Evolutionary conservation across 345 rosid species (phyloP).

Genomic region (Sisymbrium irio): DNA sequence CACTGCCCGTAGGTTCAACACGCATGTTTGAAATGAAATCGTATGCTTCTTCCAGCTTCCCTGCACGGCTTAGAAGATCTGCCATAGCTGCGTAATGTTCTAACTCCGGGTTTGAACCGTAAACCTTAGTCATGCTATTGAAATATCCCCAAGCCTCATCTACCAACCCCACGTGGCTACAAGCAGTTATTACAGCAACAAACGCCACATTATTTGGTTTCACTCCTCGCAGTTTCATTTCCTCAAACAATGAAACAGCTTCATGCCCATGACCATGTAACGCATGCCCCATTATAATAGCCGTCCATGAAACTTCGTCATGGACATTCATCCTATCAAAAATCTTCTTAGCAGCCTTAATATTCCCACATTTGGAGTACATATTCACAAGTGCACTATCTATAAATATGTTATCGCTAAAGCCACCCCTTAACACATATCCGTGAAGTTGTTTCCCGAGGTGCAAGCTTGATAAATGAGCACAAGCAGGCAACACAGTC

Average conservation of each 20-base stretch:
- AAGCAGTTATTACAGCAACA: constrained; percentile 78
- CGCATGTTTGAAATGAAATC: constrained; percentile 51
- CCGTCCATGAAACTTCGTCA: constrained; percentile 86
- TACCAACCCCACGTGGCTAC: constrained; percentile 78
- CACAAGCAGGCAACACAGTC: constrained; percentile 80
- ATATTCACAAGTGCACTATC: constrained; percentile 86
- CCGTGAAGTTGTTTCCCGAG: constrained; percentile 87
- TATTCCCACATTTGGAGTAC: constrained; percentile 87
- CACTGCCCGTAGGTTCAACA: constrained; percentile 49
- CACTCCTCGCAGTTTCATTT: constrained; percentile 67
- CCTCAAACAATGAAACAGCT: constrained; percentile 66
- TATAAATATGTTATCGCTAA: constrained; percentile 52
- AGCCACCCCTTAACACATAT: constrained; percentile 54
- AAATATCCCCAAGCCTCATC: constrained; percentile 64
- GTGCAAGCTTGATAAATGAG: constrained; percentile 62
- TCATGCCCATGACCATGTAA: constrained; percentile 69
- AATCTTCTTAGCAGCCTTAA: constrained; percentile 54
- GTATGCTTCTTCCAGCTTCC: constrained; percentile 80
- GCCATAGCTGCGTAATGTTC: constrained; percentile 88
- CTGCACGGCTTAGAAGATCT: constrained; percentile 88
- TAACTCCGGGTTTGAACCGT: constrained; percentile 56
- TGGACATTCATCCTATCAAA: constrained; percentile 60
- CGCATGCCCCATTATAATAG: constrained; percentile 83
- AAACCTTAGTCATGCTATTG: constrained; percentile 51
- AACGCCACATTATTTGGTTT: constrained; percentile 65